A percentile compares a stretch with the other conserved stretches of the same genome.
phyloP scores from a whole-genome alignment of 257 asterid genomes.

The Fraxinus anomala region DNA sequence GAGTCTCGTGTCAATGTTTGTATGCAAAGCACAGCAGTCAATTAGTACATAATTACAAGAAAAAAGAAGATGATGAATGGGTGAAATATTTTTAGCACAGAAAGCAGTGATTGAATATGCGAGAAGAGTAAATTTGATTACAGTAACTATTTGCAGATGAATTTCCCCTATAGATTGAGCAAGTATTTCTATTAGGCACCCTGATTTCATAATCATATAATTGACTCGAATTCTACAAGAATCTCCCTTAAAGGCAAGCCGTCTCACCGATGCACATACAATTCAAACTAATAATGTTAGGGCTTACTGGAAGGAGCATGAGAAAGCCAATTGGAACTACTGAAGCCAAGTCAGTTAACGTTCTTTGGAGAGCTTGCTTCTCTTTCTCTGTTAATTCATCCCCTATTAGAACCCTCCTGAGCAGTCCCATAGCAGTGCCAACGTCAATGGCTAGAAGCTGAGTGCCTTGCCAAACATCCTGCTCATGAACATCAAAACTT shows the following conservation, averaged over 20 bases:
- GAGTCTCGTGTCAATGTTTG: not conserved
- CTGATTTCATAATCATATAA: not conserved
- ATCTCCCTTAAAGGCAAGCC: not conserved
- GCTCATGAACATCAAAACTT: constrained; percentile 26
- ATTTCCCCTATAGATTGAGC: not conserved
- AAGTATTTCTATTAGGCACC: not conserved
- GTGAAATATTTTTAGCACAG: not conserved
- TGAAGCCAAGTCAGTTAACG: constrained; percentile 92
- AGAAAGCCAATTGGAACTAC: constrained; percentile 93
- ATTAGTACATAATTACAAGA: not conserved
- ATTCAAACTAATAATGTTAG: constrained; percentile 13
- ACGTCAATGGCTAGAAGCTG: constrained; percentile 97
- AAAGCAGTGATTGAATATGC: not conserved
- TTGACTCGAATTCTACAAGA: constrained; percentile 10
- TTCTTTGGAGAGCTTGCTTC: constrained; percentile 89
- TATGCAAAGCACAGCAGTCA: not conserved
- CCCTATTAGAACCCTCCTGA: constrained; percentile 70
- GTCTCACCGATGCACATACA: not conserved
- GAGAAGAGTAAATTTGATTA: not conserved
- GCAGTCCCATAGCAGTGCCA: constrained; percentile 80
- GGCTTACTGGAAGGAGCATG: constrained; percentile 96
- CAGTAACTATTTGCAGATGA: not conserved
- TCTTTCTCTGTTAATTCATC: constrained; percentile 91
- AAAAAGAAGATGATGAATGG: not conserved
- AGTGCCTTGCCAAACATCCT: constrained; percentile 98